phyloP scores from a whole-genome alignment of 2,329 filamentous ascomycete species.

The Dichotomopilus funicola region DNA sequence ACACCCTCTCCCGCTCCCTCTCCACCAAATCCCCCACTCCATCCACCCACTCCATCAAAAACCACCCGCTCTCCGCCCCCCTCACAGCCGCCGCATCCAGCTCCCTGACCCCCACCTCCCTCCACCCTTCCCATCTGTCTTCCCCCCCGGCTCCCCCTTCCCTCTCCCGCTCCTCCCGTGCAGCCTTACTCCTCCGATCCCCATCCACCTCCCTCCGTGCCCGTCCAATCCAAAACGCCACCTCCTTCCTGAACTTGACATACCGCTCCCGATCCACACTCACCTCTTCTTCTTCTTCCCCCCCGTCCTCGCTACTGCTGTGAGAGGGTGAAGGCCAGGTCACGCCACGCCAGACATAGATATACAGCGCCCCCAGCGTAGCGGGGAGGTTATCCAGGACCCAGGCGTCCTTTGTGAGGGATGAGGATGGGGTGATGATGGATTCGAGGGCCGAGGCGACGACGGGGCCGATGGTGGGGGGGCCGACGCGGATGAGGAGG shows the following conservation, averaged over 20 bases:
- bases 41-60: conserved; percentile 56
- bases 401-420: conserved; percentile 43
- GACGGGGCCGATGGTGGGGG: conserved; percentile 59
- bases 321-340: conserved; percentile 29
- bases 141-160: conserved; percentile 31
- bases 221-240: conserved; percentile 38
- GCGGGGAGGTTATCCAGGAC: conserved; percentile 43
- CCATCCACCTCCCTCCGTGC: conserved; percentile 37
- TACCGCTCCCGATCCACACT: conserved; percentile 39
- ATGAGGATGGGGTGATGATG: conserved; percentile 40
- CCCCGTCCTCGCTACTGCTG: too few species aligned
- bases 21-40: conserved; percentile 51
- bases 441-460: conserved; percentile 67
- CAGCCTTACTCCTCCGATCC: conserved; percentile 18
- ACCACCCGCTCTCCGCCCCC: conserved; percentile 52
- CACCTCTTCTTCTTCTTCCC: conserved; percentile 22
- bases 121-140: conserved; percentile 53
- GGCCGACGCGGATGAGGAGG: conserved; percentile 56
- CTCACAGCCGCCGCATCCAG: conserved; percentile 57
- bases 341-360: conserved; percentile 51
- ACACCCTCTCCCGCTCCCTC: conserved; percentile 19
- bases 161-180: conserved; percentile 34
- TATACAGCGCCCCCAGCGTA: conserved; percentile 54
- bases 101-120: conserved; percentile 42
- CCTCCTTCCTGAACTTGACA: conserved; percentile 39